Evolutionary conservation across 176 grass and related monocot genomes (phyloP), one percentile per base, ranked within the genome.

Genomic region (Saccharum officinarum): DNA sequence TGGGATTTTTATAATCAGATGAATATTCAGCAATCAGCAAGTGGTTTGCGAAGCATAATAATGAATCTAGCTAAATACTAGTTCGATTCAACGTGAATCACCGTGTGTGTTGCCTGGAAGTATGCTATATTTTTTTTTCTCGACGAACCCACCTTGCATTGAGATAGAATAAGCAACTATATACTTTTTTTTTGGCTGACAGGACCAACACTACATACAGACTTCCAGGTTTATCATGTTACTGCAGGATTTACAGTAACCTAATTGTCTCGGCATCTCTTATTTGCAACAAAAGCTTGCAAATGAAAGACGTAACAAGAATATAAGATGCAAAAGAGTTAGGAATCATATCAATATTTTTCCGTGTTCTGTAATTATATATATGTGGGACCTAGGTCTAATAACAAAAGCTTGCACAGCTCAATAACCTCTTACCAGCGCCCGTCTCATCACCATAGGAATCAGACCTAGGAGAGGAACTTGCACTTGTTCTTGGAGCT

Each of bases 71-170:
- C 13, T 60, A 18, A 14, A 40, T 39, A 74, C 22, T 22, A 68
- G 79, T 87, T 90, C 79, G 57, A 79, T 67, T 68, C 74, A 83
- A 69, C 49, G 84, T 83, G 47, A 80, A 49, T 50, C 46, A 0
- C 80, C 75, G 68, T 62, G 84, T 83, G 75, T 50, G 68, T 64
- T 83, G 45, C 55, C 44, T 78, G 84, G 72, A 79, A 78, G 36
- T 28, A 79, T 14, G 20, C 36, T 72, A n/a, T n/a, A 8, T 20
- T 55, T 55, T 16, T 54, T 54, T 54, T n/a, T n/a, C n/a, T n/a
- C 46, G 46, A 54, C 50, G 4, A 54, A 54, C 50, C 17, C 50
- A 54, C 20, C 1, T 54, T 16, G 46, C 14, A 49, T 49, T n/a
- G n/a, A n/a, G n/a, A n/a, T n/a, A n/a, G n/a, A n/a, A n/a, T n/a